Percentiles rank a stretch among this genome's conserved stretches.
These are phyloP conservation scores for Geotrichum candidum DNA, from an alignment of 1,139 yeast genomes.

Conservation along the genomic window DNA sequence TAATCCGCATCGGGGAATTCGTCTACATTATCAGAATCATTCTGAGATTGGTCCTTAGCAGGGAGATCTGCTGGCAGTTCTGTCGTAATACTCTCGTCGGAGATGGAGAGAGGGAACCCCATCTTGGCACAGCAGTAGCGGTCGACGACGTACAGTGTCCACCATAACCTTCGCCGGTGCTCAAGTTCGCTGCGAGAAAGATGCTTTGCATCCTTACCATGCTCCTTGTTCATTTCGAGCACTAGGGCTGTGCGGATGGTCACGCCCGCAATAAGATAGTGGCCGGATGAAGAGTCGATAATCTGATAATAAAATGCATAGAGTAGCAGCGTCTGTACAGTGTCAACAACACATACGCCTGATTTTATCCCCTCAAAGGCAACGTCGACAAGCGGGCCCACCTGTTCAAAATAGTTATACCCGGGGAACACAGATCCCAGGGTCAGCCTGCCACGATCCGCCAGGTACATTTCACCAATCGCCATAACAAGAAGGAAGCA, in stretches of 20 bases:
- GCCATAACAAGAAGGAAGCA: slow-evolving; percentile 70
- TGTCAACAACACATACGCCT: slow-evolving; percentile 30
- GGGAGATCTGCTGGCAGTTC: slow-evolving; percentile 45
- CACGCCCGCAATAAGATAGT: slow-evolving; percentile 73
- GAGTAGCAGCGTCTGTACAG: slow-evolving; percentile 67
- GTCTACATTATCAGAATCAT: slow-evolving; percentile 32
- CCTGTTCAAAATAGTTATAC: slow-evolving; percentile 21
- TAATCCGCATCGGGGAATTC: slow-evolving; percentile 78
- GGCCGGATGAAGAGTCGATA: slow-evolving; percentile 78
- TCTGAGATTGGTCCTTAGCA: slow-evolving; percentile 25
- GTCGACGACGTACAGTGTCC: slow-evolving; percentile 90
- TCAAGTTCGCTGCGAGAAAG: slow-evolving; percentile 37
- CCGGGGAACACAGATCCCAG: slow-evolving; percentile 19
- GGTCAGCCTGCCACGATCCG: neutral
- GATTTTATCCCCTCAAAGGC: slow-evolving; percentile 24
- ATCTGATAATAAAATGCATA: slow-evolving; percentile 80
- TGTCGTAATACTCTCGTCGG: slow-evolving; percentile 73
- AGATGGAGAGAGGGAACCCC: slow-evolving; percentile 71
- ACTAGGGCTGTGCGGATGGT: slow-evolving; percentile 70
- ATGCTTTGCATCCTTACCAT: slow-evolving; percentile 15
- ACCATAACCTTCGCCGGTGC: slow-evolving; percentile 78
- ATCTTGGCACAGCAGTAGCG: slow-evolving; percentile 81
- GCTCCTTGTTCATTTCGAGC: slow-evolving; percentile 59
- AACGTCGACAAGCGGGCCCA: slow-evolving; percentile 20
- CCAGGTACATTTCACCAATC: slow-evolving; percentile 69